Base-by-base conservation (phyloP, 306 rosid species). In the Citrullus colocynthis region DNA sequence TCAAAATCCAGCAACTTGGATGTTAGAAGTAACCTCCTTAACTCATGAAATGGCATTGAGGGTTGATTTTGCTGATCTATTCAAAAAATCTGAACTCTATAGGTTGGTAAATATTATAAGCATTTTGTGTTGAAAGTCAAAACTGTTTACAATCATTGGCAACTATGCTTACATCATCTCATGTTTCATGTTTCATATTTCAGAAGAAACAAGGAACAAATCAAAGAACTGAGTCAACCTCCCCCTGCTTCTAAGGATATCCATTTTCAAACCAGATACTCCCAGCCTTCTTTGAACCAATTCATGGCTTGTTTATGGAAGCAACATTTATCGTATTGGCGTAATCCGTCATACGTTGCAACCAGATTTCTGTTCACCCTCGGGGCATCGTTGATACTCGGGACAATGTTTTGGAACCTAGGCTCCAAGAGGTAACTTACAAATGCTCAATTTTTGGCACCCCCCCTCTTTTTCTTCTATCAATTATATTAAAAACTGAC, bases 301-400 rank as follows among this genome's bases (percentile, higher is more conserved):
- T 87, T 78, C 82, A 75, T 79, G 75, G 91, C 92, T 58, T 89
- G 97, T 66, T 85, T 89, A 37, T 88, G 91, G 91, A 91, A 89
- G 78, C 97, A 89, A 51, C 88, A 83, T 74, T 84, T 85, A 87
- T 88, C 94, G 4, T 88, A 85, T 73, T 87, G 92, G 92, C 83
- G 90, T 30, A 89, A 91, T 67, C 91, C 93, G 0, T 76, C 83
- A 20, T 89, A 91, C 72, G 85, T 88, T 14, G 90, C 91, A 14
- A 86, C 88, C 39, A 88, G 86, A 30, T 85, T 86, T 82, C 41
- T 82, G 45, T 82, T 84, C 67, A 79, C 94, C 15, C 77, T 71
- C 24, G 9, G 81, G 70, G 81, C 84, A 45, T 85, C 94, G 20
- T 20, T 88, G 75, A 21, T 85, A 80, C 83, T 90, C 24, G 90